Base-by-base conservation (phyloP, 2,329 filamentous ascomycete species). In the Colletotrichum spinosum region DNA sequence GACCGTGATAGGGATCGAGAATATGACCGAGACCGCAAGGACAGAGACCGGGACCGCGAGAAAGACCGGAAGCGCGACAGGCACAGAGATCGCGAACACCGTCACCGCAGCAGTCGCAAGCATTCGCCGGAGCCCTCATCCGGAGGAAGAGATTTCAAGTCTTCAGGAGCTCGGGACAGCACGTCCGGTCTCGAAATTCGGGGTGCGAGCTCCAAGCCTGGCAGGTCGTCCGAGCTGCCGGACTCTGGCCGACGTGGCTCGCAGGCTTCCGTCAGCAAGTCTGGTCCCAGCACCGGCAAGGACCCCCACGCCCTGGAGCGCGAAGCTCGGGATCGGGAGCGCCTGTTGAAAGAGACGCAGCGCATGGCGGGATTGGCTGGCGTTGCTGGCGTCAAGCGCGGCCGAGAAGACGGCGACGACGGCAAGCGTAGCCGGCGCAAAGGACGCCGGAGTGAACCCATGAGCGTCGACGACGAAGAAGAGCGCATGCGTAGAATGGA, bases 291-390 rank as follows among this genome's bases (percentile, higher is more conserved):
- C 50, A 53, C 71, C 35, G 46, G 69, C 44, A 82, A 81, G 65
- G 88, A 91, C 69, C 83, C 87, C n/a, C 90, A 92, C 75, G 90
- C 90, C 2, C 80, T 89, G 0, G 90, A 93, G 75, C 87, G 90
- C 25, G 90, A 92, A 73, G 86, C 86, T 11, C 81, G 88, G 13
- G 85, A 90, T 71, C 83, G 89, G 50, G 89, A 91, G 74, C 83
- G 90, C 34, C 80, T 92, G 55, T 80, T 90, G 11, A 90, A 89
- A 71, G 90, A 93, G 76, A 87, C 88, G 44, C 88, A 92, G 76
- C 84, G 87, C 41, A 86, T 90, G 76, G 83, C 88, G 49, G 81
- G 86, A 48, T 74, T 88, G 56, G 75, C 81, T 2, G 79, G 82
- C 56, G 71, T 84, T 37, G 76, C 78, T 44, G 79, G 82, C 59